Evolutionary conservation across 2,329 filamentous ascomycete genomes (phyloP).

Genomic region (Xylariales sp.): DNA sequence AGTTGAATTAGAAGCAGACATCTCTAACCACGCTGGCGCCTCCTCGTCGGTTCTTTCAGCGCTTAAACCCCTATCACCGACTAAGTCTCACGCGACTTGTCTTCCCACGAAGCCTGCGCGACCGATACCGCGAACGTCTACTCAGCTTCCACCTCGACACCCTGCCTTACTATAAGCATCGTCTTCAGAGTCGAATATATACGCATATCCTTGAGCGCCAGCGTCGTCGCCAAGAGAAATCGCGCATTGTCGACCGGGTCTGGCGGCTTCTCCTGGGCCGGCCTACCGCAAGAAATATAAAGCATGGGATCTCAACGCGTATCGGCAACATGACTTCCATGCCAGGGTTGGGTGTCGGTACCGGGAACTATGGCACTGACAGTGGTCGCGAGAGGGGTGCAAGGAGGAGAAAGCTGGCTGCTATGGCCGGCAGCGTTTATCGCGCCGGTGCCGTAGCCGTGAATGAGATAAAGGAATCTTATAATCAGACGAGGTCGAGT

Average conservation of each 20-base stretch:
- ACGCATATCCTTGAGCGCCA: conserved; percentile 76
- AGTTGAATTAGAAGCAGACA: not conserved
- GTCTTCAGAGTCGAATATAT: conserved; percentile 81
- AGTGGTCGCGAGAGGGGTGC: conserved; percentile 70
- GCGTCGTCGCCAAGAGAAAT: conserved; percentile 62
- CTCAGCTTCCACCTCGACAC: conserved; percentile 79
- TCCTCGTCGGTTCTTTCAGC: conserved; percentile 55
- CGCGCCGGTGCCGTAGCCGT: conserved; percentile 67
- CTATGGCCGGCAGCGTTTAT: conserved; percentile 69
- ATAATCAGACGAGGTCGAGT: conserved; percentile 63
- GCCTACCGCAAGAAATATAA: conserved; percentile 45
- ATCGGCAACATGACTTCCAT: conserved; percentile 50
- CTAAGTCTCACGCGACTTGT: conserved; percentile 72
- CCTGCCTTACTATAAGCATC: conserved; percentile 76
- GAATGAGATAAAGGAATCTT: conserved; percentile 69
- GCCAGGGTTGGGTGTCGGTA: conserved; percentile 49
- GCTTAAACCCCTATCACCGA: conserved; percentile 54
- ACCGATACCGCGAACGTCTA: conserved; percentile 73
- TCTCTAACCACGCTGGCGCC: conserved; percentile 57
- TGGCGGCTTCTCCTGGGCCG: conserved; percentile 60
- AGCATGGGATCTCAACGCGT: conserved; percentile 51
- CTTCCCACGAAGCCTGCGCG: conserved; percentile 71
- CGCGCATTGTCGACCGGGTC: conserved; percentile 59
- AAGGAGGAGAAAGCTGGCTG: conserved; percentile 81
- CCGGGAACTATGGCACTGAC: conserved; percentile 54